phyloP scores from a whole-genome alignment of 805 yeast species.

The Ogataea nonfermentans region DNA sequence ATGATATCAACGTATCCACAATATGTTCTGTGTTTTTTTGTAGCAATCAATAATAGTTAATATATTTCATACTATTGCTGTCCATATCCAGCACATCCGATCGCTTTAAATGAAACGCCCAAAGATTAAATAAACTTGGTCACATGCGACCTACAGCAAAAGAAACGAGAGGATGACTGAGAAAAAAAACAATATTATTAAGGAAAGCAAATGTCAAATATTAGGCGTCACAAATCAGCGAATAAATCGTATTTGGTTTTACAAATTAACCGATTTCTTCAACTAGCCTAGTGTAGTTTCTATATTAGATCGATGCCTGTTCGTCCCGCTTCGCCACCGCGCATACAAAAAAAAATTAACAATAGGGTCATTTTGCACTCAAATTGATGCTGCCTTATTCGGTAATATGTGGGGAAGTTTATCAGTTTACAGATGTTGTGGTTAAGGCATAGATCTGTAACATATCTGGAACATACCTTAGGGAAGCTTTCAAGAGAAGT shows the following conservation, averaged over 20 bases:
- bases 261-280: too few relatives aligned
- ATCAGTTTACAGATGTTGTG: too few relatives aligned
- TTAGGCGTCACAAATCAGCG: too few relatives aligned
- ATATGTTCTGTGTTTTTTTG: slow-evolving; percentile 1
- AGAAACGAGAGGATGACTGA: slow-evolving; percentile 4
- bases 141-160: slow-evolving; percentile 7
- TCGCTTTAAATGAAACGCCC: slow-evolving; percentile 7
- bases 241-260: too few relatives aligned
- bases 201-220: too few relatives aligned
- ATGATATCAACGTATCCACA: slow-evolving; percentile 7
- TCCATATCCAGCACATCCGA: not conserved
- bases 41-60: slow-evolving; percentile 2
- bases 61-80: not conserved
- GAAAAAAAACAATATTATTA: too few relatives aligned
- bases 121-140: slow-evolving; percentile 5
- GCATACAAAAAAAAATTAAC: not conserved
- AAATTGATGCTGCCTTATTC: not conserved
- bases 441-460: not conserved
- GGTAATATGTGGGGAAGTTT: not conserved
- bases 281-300: too few relatives aligned
- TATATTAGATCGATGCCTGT: too few relatives aligned
- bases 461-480: too few relatives aligned
- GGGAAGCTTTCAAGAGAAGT: too few relatives aligned
- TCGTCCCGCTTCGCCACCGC: too few relatives aligned
- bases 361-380: not conserved